These are phyloP conservation scores for Trametes punicea DNA, from an alignment of 768 basidiomycete genomes.

Conservation along the genomic window DNA sequence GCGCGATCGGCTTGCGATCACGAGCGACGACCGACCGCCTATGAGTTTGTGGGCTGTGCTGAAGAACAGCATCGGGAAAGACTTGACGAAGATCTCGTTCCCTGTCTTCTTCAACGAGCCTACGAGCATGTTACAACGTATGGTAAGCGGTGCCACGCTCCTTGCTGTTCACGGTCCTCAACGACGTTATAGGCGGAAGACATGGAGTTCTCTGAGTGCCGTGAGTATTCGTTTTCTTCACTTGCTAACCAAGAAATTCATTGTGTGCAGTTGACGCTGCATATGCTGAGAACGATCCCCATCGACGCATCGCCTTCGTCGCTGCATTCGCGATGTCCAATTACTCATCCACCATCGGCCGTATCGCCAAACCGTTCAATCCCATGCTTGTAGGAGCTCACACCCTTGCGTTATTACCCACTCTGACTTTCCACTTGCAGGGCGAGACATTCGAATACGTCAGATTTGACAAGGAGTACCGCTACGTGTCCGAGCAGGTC, in stretches of 20 bases:
- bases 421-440: conserved; percentile 32
- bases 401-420: not conserved
- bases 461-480: conserved; percentile 79
- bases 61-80: conserved; percentile 95
- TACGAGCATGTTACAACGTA: conserved; percentile 94
- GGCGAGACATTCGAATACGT: conserved; percentile 96
- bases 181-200: conserved; percentile 66
- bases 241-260: not conserved
- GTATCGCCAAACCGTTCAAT: conserved; percentile 97
- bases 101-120: conserved; percentile 93
- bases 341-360: conserved; percentile 93
- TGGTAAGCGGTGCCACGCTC: conserved; percentile 46
- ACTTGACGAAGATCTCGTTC: conserved; percentile 92
- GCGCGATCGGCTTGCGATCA: conserved; percentile 57
- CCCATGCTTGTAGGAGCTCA: conserved; percentile 74
- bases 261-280: conserved; percentile 73
- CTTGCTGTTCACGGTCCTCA: not conserved
- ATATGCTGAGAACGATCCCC: conserved; percentile 67
- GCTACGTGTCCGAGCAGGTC: conserved; percentile 95
- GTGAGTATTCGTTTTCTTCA: conserved; percentile 42
- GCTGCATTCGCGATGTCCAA: conserved; percentile 98
- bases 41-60: conserved; percentile 93
- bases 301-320: conserved; percentile 85
- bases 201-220: conserved; percentile 94
- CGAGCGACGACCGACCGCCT: conserved; percentile 74